Evolutionary conservation across 306 rosid species (phyloP), one percentile per base, ranked within the genome.

Genomic region (Hippophae rhamnoides): DNA sequence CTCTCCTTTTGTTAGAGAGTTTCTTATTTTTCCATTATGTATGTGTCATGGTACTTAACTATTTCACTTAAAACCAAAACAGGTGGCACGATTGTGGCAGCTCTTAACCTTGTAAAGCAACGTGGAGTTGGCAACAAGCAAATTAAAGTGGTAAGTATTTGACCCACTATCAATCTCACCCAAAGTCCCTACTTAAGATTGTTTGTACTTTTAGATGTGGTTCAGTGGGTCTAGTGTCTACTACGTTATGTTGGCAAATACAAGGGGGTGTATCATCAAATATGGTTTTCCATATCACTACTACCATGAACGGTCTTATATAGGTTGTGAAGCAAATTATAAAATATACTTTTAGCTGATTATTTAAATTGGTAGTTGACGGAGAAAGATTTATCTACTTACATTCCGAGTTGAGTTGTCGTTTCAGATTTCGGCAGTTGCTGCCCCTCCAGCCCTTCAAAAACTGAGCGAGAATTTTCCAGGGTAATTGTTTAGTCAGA

Each of bases 371-470:
- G 38, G 38, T 31, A 12, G 8, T 50, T 6, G 45, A 49, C 6
- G 44, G 52, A 66, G 31, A 49, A 25, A 5, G 9, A 10, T 27
- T 3, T 26, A 7, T 52, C 11, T 18, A n/a, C 57, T 50, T 13
- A 40, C 8, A 18, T 9, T 46, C 4, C 18, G 56, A 47, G 13
- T 43, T 57, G 55, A 55, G 58, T 14, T 57, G 43, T 31, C n/a
- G 54, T 60, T 60, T 69, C 82, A 92, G 99, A 92, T 92, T 70
- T 88, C 93, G 58, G 95, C 93, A n/a, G 81, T 82, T 9, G 74
- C 99, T 25, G 85, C 95, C 53, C 99, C 99, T 63, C 96, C 95
- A 0, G 99, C 99, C 48, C 96, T 92, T 67, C 84, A 85, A 77
- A 92, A 88, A 73, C 93, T 88, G 7, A 83, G 96, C 5, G 96